Base-by-base conservation (phyloP, 768 basidiomycete species). In the Tephrocybe sp. region DNA sequence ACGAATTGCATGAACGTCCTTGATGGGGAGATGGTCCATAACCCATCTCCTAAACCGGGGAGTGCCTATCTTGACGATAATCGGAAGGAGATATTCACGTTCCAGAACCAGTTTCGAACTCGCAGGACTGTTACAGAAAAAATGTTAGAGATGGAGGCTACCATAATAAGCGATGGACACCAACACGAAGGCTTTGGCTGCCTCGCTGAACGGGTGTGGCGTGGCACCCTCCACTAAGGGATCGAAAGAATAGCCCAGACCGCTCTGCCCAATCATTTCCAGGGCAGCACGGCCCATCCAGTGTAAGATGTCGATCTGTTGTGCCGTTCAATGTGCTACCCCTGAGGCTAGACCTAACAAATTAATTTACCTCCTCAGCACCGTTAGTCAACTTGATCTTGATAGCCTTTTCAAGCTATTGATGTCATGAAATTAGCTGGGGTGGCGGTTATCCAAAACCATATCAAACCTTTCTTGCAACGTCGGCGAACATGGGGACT, bases 401-500 rank as follows among this genome's bases (percentile, higher is more conserved):
- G 18, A 55, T 38, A 12, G 37, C 30, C 22, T 44, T 37, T 9
- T 25, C 24, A 15, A 40, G 27, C 34, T 50, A 26, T 40, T 53
- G 30, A 24, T 34, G 3, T 12, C 12, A 38, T 22, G 12, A 11
- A 44, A 11, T 19, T 16, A 6, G 22, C 6, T n/a, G n/a, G 6
- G n/a, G n/a, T 4, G n/a, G 5, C 15, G 12, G 5, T 21, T 5
- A n/a, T 12, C 5, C 21, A 4, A 16, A 38, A 42, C n/a, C 18
- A 35, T 3, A 6, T 44, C n/a, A 9, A 35, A 46, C 55, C 55
- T 49, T 56, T 21, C 49, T 46, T 11, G 55, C 43, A 13, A 56
- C 51, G n/a, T 52, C 55, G 35, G 44, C 44, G 16, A 56, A 49
- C 11, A 49, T 44, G 15, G 50, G 46, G 21, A 52, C 55, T 56